Evolutionary conservation across 2,329 filamentous ascomycete species (phyloP).

Genomic region (Penicillium occitanis): DNA sequence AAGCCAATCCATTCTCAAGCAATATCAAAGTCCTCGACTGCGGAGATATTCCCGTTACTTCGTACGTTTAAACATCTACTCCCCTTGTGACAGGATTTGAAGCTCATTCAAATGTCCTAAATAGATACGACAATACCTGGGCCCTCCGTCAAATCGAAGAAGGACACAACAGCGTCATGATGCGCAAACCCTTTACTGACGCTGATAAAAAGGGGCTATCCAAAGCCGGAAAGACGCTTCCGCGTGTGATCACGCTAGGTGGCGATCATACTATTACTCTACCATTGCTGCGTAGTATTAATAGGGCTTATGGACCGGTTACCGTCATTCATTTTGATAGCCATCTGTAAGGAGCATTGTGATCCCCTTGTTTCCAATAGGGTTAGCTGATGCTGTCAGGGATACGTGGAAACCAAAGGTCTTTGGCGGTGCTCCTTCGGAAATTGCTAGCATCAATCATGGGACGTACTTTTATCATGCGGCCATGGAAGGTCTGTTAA

Average conservation of each 20-base stretch:
- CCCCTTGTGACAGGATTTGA: not conserved
- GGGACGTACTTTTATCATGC: constrained; percentile 89
- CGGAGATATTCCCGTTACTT: constrained; percentile 81
- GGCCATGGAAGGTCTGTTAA: constrained; percentile 70
- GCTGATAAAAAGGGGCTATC: constrained; percentile 66
- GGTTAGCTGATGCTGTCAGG: constrained; percentile 22
- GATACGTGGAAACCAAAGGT: constrained; percentile 77
- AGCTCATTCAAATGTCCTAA: not conserved
- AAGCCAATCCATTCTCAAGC: constrained; percentile 76
- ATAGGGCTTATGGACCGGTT: constrained; percentile 66
- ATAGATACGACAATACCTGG: constrained; percentile 76
- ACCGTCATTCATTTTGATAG: constrained; percentile 65
- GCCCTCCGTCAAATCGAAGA: constrained; percentile 83
- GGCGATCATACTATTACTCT: constrained; percentile 50
- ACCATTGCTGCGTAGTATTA: constrained; percentile 56
- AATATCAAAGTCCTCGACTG: constrained; percentile 81
- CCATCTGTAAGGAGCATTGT: constrained; percentile 48
- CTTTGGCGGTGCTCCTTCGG: constrained; percentile 76
- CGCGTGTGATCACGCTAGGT: constrained; percentile 73
- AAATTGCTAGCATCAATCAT: constrained; percentile 77
- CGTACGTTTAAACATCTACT: constrained; percentile 54
- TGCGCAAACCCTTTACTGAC: constrained; percentile 68
- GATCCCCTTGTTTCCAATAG: not conserved
- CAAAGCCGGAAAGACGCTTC: constrained; percentile 71
- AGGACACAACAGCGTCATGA: constrained; percentile 74